Evolutionary conservation across 1,284 basidiomycete species (phyloP).

Genomic region (Tremellales sp.): DNA sequence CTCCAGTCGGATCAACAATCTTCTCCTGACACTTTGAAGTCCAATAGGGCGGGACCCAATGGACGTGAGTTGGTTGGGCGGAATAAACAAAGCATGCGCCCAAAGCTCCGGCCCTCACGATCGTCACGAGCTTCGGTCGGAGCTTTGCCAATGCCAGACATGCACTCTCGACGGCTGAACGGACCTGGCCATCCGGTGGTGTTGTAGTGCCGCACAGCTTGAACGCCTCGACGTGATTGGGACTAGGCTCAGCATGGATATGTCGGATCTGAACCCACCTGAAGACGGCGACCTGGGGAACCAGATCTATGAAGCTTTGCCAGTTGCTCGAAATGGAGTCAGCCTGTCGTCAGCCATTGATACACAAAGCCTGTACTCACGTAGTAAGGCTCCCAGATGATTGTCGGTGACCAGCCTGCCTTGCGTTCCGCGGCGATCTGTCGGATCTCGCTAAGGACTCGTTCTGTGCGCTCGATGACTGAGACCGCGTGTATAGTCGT

Average conservation of each 20-base stretch:
- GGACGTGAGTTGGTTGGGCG: conserved; percentile 1
- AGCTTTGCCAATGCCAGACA: conserved; percentile 12
- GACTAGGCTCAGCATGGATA: conserved; percentile 17
- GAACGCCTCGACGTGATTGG: conserved; percentile 44
- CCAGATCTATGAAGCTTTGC: conserved; percentile 15
- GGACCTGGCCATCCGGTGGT: conserved; percentile 3
- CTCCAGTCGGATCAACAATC: conserved; percentile 81
- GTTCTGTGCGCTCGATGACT: conserved; percentile 16
- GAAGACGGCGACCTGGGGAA: conserved; percentile 27
- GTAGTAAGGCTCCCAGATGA: conserved; percentile 42
- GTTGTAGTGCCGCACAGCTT: conserved; percentile 21
- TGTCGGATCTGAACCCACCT: conserved; percentile 15
- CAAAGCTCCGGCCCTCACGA: conserved; percentile 28
- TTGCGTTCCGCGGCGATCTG: conserved; percentile 6
- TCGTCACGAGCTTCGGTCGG: conserved; percentile 18
- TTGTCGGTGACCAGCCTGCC: conserved; percentile 17
- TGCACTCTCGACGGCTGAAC: conserved; percentile 1
- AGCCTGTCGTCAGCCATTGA: background rate
- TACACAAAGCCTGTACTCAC: no score
- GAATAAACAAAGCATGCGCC: conserved; percentile 27
- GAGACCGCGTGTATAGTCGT: conserved; percentile 35
- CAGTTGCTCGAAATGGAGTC: conserved; percentile 1
- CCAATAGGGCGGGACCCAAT: conserved; percentile 82
- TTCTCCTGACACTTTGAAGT: conserved; percentile 51
- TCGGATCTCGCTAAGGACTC: conserved; percentile 19